These are phyloP conservation scores for Fusarium subglutinans DNA, from an alignment of 2,329 filamentous ascomycete genomes.

Conservation along the genomic window DNA sequence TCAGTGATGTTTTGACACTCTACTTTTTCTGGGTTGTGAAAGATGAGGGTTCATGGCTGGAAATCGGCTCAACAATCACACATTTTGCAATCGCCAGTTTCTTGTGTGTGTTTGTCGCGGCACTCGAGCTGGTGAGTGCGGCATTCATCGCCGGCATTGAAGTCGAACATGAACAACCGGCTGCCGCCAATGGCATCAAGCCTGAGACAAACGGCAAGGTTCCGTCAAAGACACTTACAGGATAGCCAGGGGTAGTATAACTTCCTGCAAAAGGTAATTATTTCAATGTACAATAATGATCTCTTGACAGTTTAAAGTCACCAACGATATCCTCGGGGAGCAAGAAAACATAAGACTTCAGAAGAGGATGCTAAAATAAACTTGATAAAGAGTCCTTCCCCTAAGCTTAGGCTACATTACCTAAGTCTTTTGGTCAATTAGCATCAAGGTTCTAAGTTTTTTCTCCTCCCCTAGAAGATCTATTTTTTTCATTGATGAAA, in stretches of 20 bases:
- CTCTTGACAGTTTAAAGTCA: neutral
- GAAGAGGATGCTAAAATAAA: neutral
- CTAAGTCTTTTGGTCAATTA: neutral
- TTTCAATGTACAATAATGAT: neutral
- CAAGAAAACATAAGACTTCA: neutral
- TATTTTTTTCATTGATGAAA: neutral
- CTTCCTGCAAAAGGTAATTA: neutral
- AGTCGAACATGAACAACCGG: slow-evolving; percentile 55
- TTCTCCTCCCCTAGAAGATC: neutral
- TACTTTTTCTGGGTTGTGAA: slow-evolving; percentile 98
- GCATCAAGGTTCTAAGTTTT: neutral
- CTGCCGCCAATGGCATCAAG: neutral
- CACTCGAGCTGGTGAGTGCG: slow-evolving; percentile 85
- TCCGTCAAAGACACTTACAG: neutral
- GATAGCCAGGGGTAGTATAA: neutral
- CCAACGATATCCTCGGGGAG: neutral
- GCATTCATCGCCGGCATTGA: slow-evolving; percentile 83
- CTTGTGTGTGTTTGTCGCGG: slow-evolving; percentile 89
- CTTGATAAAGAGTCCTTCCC: neutral
- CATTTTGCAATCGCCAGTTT: slow-evolving; percentile 94
- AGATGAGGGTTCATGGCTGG: slow-evolving; percentile 96
- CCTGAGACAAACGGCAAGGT: slow-evolving; percentile 29
- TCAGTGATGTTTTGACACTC: slow-evolving; percentile 90
- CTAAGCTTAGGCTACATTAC: neutral
- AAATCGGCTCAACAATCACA: slow-evolving; percentile 96